Evolutionary conservation across 2,329 filamentous ascomycete genomes (phyloP).

Genomic region (Colletotrichum sp.): DNA sequence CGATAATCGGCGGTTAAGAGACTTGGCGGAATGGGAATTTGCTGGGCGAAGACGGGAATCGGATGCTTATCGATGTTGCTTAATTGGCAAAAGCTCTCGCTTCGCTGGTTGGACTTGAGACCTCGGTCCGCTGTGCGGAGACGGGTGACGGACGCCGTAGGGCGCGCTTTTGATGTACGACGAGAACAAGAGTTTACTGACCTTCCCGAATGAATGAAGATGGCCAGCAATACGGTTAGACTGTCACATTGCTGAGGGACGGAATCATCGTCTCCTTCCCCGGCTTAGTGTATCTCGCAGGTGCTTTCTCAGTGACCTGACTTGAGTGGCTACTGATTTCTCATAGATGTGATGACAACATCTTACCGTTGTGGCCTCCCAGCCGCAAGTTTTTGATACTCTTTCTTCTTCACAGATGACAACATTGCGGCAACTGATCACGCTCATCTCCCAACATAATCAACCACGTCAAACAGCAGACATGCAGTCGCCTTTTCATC

Average conservation of each 20-base stretch:
- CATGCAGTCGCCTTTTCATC: neutral
- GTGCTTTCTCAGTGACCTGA: neutral
- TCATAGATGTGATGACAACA: neutral
- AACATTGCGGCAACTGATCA: neutral
- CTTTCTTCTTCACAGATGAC: neutral
- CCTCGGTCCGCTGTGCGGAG: neutral
- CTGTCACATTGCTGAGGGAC: neutral
- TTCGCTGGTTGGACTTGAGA: neutral
- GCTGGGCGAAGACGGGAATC: neutral
- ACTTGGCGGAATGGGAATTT: neutral
- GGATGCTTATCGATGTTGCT: neutral
- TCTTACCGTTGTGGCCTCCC: neutral
- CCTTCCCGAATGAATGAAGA: neutral
- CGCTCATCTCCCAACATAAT: neutral
- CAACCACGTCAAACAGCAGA: neutral
- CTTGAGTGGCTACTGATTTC: too few relatives aligned
- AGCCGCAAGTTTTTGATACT: rapidly evolving
- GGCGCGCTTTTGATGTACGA: neutral
- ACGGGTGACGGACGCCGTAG: neutral
- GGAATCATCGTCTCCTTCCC: neutral
- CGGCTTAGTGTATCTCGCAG: neutral
- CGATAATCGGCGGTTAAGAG: neutral
- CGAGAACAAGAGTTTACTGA: neutral
- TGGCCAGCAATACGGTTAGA: rapidly evolving
- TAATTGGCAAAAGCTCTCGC: neutral